These are phyloP conservation scores for Lippia alba DNA, from an alignment of 305 asterid genomes.

Conservation along the genomic window DNA sequence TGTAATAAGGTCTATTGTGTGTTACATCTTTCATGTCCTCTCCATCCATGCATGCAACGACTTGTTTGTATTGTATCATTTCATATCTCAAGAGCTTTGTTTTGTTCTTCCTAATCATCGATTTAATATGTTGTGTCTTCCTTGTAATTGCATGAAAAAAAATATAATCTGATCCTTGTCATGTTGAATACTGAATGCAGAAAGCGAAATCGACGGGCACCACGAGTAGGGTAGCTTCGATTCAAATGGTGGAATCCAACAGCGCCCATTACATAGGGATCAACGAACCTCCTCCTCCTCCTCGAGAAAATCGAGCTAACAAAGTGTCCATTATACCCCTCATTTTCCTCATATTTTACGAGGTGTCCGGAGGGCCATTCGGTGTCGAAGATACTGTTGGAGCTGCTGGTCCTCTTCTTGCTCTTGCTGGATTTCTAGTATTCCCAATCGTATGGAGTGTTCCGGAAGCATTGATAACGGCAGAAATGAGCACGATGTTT, in stretches of 20 bases:
- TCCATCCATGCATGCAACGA: too few relatives aligned
- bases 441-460: conserved; percentile 85
- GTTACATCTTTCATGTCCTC: too few relatives aligned
- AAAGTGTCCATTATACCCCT: conserved; percentile 73
- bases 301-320: conserved; percentile 41
- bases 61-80: too few relatives aligned
- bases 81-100: too few relatives aligned
- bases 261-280: conserved; percentile 49
- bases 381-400: conserved; percentile 78
- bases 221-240: conserved; percentile 37
- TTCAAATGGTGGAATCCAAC: conserved; percentile 42
- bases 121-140: too few relatives aligned
- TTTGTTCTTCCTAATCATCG: too few relatives aligned
- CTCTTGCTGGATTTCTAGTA: conserved; percentile 68
- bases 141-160: too few relatives aligned
- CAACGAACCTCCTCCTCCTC: conserved; percentile 43
- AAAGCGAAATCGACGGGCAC: conserved; percentile 45
- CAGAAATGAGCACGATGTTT: conserved; percentile 91
- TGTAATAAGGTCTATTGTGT: too few relatives aligned
- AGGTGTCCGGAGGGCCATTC: conserved; percentile 93
- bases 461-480: conserved; percentile 84
- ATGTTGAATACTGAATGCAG: conserved; percentile 44
- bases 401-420: conserved; percentile 86
- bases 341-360: conserved; percentile 81
- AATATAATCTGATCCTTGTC: neutral